These are phyloP conservation scores for Waitea zeae DNA, from an alignment of 1,284 basidiomycete genomes.

Conservation along the genomic window DNA sequence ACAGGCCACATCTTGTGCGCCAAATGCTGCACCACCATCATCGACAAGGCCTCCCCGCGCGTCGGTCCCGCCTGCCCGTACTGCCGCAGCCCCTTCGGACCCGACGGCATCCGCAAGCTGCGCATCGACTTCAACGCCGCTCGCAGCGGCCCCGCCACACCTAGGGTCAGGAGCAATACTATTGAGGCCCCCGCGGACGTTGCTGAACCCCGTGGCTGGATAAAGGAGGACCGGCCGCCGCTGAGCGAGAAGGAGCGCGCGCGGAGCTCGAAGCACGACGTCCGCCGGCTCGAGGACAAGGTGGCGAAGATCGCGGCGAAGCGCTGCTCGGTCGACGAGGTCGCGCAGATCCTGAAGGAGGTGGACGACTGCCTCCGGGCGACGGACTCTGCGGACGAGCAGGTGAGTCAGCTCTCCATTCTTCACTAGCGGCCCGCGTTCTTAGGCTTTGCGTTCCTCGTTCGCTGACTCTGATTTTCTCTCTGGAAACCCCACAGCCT, in stretches of 20 bases:
- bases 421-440: slow-evolving; percentile 4
- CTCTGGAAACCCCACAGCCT: slow-evolving; percentile 21
- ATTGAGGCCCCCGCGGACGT: no score
- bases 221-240: no score
- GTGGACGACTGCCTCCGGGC: slow-evolving; percentile 38
- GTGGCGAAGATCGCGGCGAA: slow-evolving; percentile 63
- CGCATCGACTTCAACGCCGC: slow-evolving; percentile 49
- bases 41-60: slow-evolving; percentile 57
- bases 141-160: slow-evolving; percentile 46
- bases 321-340: slow-evolving; percentile 73
- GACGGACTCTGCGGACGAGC: slow-evolving; percentile 3
- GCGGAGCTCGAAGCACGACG: slow-evolving; percentile 33
- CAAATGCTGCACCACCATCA: slow-evolving; percentile 55
- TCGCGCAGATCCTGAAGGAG: slow-evolving; percentile 53
- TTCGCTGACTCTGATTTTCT: slow-evolving; percentile 4
- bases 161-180: no score
- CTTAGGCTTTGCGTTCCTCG: slow-evolving; percentile 4
- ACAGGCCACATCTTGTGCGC: slow-evolving; percentile 63
- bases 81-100: slow-evolving; percentile 55
- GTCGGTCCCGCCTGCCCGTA: slow-evolving; percentile 58
- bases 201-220: no score
- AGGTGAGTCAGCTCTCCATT: slow-evolving; percentile 7
- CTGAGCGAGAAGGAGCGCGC: no score
- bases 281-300: slow-evolving; percentile 52
- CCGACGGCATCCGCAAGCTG: slow-evolving; percentile 49